Conservation (phyloP, 176 grass and related monocot genomes). For the Saccharum spontaneum region DNA sequence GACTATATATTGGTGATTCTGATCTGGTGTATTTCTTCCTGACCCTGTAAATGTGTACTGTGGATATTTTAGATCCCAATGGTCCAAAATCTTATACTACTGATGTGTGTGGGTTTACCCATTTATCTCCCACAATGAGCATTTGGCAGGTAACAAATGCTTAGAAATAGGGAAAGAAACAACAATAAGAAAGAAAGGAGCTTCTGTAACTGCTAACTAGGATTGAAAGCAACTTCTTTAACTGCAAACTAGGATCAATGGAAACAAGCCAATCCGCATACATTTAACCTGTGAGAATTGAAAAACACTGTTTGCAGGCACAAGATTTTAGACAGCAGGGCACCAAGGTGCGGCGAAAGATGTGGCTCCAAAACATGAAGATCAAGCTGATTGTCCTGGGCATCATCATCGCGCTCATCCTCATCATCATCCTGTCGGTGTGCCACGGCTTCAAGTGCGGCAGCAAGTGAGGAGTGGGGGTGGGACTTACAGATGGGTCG, state of each 20-base stretch:
- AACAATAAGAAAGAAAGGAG: background rate
- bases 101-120: background rate
- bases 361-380: constrained; percentile 99
- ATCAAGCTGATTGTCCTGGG: constrained; percentile 89
- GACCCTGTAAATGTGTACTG: background rate
- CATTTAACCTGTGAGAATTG: background rate
- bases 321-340: constrained; percentile 85
- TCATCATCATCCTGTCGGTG: constrained; percentile 88
- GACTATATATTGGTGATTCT: background rate
- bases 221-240: background rate
- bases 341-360: constrained; percentile 78
- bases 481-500: background rate
- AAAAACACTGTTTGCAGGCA: constrained; percentile 47
- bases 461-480: constrained; percentile 23
- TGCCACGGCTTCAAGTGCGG: constrained; percentile 92
- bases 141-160: background rate
- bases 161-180: background rate
- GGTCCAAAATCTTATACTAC: background rate
- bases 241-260: background rate
- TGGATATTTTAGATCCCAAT: background rate
- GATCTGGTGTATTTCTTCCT: background rate
- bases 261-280: background rate
- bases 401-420: constrained; percentile 84
- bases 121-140: background rate
- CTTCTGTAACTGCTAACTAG: background rate